phyloP scores from a whole-genome alignment of 1,139 yeast genomes.

The Saccharomyces hybrid region DNA sequence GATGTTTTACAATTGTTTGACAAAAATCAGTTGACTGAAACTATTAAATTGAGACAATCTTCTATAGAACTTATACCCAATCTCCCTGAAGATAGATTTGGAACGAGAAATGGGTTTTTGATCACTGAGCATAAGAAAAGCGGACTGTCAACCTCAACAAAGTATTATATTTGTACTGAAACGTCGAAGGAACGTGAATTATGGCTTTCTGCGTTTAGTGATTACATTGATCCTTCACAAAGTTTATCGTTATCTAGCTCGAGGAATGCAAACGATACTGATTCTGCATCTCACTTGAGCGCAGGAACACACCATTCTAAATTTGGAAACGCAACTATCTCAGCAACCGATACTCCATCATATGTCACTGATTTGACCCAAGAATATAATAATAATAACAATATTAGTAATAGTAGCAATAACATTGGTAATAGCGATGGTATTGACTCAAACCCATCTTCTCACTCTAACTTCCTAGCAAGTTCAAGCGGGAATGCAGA shows the following conservation, averaged over 20 bases:
- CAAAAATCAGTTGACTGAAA: constrained; percentile 48
- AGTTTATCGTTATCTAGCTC: constrained; percentile 1
- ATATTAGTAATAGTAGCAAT: constrained; percentile 2
- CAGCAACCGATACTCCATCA: constrained; percentile 10
- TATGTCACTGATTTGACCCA: constrained; percentile 18
- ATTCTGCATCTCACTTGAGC: constrained; percentile 4
- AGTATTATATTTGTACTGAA: constrained; percentile 77
- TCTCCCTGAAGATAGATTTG: constrained; percentile 57
- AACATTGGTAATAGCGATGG: constrained; percentile 4
- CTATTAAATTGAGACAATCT: constrained; percentile 49
- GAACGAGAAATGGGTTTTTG: constrained; percentile 71
- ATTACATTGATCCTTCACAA: constrained; percentile 30
- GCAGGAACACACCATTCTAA: constrained; percentile 9
- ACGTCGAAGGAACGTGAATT: constrained; percentile 70
- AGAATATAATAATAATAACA: constrained; percentile 1
- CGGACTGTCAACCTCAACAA: constrained; percentile 47
- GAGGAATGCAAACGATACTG: neutral
- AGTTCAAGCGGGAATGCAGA: constrained; percentile 9
- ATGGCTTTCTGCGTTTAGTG: constrained; percentile 62
- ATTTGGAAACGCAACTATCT: constrained; percentile 6
- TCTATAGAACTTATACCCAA: constrained; percentile 62
- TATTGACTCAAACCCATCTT: constrained; percentile 14
- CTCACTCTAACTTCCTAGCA: constrained; percentile 5
- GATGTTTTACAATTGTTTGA: constrained; percentile 56
- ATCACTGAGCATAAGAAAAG: constrained; percentile 58